Percentiles rank a stretch among this genome's conserved stretches.
These are phyloP conservation scores for Fragilariopsis cylindrus DNA, from an alignment of 108 stramenopile genomes.

Conservation along the genomic window DNA sequence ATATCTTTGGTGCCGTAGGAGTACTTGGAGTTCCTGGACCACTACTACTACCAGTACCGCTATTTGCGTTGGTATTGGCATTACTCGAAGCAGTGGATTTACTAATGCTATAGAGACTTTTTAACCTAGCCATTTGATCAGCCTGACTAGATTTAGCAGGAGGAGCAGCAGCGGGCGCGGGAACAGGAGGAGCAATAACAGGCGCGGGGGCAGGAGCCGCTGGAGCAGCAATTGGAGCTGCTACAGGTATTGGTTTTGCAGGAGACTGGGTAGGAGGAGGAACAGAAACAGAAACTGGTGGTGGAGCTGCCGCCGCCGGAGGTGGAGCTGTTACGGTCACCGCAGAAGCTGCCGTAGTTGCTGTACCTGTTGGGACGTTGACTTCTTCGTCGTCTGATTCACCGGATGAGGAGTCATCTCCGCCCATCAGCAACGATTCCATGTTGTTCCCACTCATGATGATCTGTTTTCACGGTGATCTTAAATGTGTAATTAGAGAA, in stretches of 20 bases:
- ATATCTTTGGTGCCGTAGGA: slow-evolving; percentile 5
- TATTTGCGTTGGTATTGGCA: neutral
- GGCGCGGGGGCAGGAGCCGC: slow-evolving; percentile 19
- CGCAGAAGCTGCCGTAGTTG: slow-evolving; percentile 18
- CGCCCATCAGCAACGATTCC: slow-evolving; percentile 46
- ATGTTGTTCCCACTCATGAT: slow-evolving; percentile 39
- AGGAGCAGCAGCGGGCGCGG: neutral
- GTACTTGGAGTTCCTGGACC: neutral
- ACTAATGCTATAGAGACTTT: slow-evolving; percentile 29
- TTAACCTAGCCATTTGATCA: slow-evolving; percentile 28
- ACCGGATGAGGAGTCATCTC: slow-evolving; percentile 41
- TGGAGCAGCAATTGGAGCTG: slow-evolving; percentile 12
- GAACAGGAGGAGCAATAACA: neutral
- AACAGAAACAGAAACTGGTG: slow-evolving; percentile 18
- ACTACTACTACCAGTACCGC: neutral
- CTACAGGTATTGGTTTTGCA: slow-evolving; percentile 4
- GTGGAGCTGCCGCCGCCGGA: slow-evolving; percentile 16
- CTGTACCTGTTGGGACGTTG: slow-evolving; percentile 13
- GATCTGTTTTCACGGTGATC: too few relatives aligned
- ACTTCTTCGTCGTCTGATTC: slow-evolving; percentile 43
- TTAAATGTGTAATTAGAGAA: too few relatives aligned
- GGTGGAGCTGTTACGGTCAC: slow-evolving; percentile 15
- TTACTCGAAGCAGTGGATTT: neutral
- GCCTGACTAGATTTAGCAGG: neutral
- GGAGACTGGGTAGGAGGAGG: slow-evolving; percentile 23